phyloP scores from a whole-genome alignment of 768 basidiomycete species.

The Mycena floridula region DNA sequence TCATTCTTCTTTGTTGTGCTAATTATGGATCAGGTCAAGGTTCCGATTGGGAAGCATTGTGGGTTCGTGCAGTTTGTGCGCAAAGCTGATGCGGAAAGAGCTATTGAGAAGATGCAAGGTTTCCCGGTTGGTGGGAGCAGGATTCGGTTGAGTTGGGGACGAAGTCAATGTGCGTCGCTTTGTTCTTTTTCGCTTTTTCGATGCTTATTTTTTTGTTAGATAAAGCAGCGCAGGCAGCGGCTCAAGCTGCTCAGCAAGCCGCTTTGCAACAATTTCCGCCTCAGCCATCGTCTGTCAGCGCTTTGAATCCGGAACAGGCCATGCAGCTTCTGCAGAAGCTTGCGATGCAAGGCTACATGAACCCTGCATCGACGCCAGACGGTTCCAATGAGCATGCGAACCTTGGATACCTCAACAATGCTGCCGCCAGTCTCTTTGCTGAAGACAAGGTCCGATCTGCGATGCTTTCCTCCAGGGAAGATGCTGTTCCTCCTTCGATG shows the following conservation, averaged over 20 bases:
- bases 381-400: conserved; percentile 7
- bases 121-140: conserved; percentile 91
- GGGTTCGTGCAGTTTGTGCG: conserved; percentile 94
- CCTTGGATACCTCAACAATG: conserved; percentile 10
- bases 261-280: conserved; percentile 59
- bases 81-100: conserved; percentile 86
- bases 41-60: conserved; percentile 93
- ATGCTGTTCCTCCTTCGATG: conserved; percentile 1
- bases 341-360: conserved; percentile 32
- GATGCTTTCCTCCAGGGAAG: conserved; percentile 8
- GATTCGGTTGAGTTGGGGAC: conserved; percentile 89
- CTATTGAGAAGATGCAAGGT: conserved; percentile 96
- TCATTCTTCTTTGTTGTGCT: conserved; percentile 6
- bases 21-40: conserved; percentile 64
- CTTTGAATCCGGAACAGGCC: conserved; percentile 42
- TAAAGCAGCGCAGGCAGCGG: conserved; percentile 88
- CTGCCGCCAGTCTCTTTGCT: conserved; percentile 4
- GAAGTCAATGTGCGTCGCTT: conserved; percentile 72
- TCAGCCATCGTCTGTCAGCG: conserved; percentile 15
- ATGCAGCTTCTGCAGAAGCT: conserved; percentile 56
- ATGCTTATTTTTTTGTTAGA: conserved; percentile 34
- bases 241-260: conserved; percentile 74
- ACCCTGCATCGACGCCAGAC: conserved; percentile 7
- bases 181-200: background rate
- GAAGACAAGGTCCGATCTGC: conserved; percentile 14